Conservation (phyloP, 805 yeast genomes). For the Teunomyces stri region DNA sequence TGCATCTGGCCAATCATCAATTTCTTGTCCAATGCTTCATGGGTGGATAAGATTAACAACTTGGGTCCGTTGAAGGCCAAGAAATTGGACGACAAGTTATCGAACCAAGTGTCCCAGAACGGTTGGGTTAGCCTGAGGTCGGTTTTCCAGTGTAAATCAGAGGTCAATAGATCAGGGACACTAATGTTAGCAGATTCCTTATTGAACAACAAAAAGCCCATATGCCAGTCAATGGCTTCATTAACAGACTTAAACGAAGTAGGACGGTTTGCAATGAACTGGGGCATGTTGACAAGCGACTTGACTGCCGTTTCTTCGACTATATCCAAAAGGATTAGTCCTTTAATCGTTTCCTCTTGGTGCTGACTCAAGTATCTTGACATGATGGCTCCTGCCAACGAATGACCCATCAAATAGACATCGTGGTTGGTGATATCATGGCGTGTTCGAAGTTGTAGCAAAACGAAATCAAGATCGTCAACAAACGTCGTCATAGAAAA, state of each 20-base stretch:
- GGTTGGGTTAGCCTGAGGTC: slow-evolving; percentile 59
- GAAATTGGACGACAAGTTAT: slow-evolving; percentile 55
- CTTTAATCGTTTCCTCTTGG: slow-evolving; percentile 43
- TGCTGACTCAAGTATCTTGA: slow-evolving; percentile 45
- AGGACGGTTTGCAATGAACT: slow-evolving; percentile 69
- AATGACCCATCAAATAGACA: slow-evolving; percentile 77
- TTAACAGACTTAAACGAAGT: slow-evolving; percentile 46
- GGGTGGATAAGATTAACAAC: slow-evolving; percentile 78
- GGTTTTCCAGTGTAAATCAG: slow-evolving; percentile 54
- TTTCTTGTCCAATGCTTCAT: slow-evolving; percentile 81
- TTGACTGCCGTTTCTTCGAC: slow-evolving; percentile 89
- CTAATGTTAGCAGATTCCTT: slow-evolving; percentile 65
- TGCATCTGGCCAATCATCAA: slow-evolving; percentile 97
- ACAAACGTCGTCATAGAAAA: slow-evolving; percentile 52
- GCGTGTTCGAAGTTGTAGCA: slow-evolving; percentile 22
- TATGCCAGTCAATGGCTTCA: slow-evolving; percentile 81
- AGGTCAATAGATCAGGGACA: slow-evolving; percentile 64
- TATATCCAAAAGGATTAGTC: slow-evolving; percentile 80
- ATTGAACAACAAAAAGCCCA: slow-evolving; percentile 53
- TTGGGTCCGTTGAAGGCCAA: slow-evolving; percentile 49
- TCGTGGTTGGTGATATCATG: slow-evolving; percentile 19
- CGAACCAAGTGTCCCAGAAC: slow-evolving; percentile 86
- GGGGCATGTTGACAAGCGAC: slow-evolving; percentile 64
- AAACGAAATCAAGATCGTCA: slow-evolving; percentile 54
- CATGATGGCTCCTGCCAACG: slow-evolving; percentile 86